phyloP scores from a whole-genome alignment of 441 rosid species.

The Adansonia grandidieri region DNA sequence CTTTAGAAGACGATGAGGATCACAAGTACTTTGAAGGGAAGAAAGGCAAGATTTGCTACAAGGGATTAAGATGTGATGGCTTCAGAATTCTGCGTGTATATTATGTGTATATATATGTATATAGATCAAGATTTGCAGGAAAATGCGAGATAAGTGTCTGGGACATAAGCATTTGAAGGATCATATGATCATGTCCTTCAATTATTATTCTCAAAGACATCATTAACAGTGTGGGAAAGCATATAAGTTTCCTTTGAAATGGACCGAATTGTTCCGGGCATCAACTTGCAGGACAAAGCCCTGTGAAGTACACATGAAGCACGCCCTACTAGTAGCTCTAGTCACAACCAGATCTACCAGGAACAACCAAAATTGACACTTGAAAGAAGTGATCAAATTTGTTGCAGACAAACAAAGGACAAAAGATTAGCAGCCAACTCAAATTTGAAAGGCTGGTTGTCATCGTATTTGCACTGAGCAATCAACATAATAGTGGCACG shows the following conservation, averaged over 20 bases:
- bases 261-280: not conserved
- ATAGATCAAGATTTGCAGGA: too few relatives aligned
- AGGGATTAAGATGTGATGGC: too few relatives aligned
- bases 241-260: not conserved
- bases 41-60: too few relatives aligned
- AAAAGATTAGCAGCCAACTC: conserved; percentile 8
- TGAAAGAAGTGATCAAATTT: not conserved
- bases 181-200: too few relatives aligned
- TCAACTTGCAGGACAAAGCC: not conserved
- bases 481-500: not conserved
- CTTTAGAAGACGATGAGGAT: too few relatives aligned
- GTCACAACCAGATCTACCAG: not conserved
- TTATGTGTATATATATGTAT: too few relatives aligned
- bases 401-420: not conserved
- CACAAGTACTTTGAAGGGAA: too few relatives aligned
- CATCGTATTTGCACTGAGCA: not conserved
- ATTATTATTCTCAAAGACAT: too few relatives aligned
- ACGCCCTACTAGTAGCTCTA: conserved; percentile 18
- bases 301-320: conserved; percentile 7
- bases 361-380: not conserved
- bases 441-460: not conserved
- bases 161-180: too few relatives aligned
- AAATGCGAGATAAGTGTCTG: too few relatives aligned
- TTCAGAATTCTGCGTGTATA: too few relatives aligned
- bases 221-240: not conserved